Percentiles rank a stretch among this genome's conserved stretches.
These are phyloP conservation scores for Nyssa sinensis DNA, from an alignment of 148 eudicot genomes.

Conservation along the genomic window DNA sequence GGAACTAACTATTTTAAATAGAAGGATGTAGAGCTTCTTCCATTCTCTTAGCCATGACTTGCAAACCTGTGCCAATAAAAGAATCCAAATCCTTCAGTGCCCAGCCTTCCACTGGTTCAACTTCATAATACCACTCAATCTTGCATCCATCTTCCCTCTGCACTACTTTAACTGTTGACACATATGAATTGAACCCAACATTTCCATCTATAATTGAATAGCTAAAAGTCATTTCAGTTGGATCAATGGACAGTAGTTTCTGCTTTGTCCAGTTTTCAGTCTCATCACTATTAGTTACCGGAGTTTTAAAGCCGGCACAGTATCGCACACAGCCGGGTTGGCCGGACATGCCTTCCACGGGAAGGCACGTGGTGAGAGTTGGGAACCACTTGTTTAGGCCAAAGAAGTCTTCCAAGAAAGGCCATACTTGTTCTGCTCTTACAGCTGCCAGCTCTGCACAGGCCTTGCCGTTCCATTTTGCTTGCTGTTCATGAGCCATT, in stretches of 20 bases:
- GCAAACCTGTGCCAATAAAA: constrained; percentile 35
- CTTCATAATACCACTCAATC: constrained; percentile 40
- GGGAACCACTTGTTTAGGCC: constrained; percentile 42
- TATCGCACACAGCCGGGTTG: constrained; percentile 34
- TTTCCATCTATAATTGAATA: constrained; percentile 41
- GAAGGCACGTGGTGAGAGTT: constrained; percentile 22
- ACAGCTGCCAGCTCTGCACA: constrained; percentile 19
- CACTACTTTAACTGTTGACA: constrained; percentile 25
- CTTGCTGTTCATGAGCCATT: neutral
- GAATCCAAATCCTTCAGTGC: constrained; percentile 24
- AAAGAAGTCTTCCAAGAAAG: constrained; percentile 34
- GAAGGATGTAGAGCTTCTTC: constrained; percentile 23
- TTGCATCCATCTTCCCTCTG: constrained; percentile 25
- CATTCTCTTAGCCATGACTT: constrained; percentile 35
- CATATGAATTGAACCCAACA: constrained; percentile 40
- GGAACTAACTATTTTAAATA: too few species aligned
- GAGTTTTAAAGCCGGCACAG: constrained; percentile 24
- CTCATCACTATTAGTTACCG: neutral
- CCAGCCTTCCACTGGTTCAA: constrained; percentile 42
- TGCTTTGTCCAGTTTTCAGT: constrained; percentile 39
- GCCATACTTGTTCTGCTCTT: constrained; percentile 38
- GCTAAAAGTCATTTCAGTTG: constrained; percentile 18
- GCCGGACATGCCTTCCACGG: constrained; percentile 29
- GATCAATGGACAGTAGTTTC: constrained; percentile 30
- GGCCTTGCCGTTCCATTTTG: constrained; percentile 37